A percentile compares a stretch with the other conserved stretches of the same genome.
These are phyloP conservation scores for Candida ficus DNA, from an alignment of 805 yeast species.

Conservation along the genomic window DNA sequence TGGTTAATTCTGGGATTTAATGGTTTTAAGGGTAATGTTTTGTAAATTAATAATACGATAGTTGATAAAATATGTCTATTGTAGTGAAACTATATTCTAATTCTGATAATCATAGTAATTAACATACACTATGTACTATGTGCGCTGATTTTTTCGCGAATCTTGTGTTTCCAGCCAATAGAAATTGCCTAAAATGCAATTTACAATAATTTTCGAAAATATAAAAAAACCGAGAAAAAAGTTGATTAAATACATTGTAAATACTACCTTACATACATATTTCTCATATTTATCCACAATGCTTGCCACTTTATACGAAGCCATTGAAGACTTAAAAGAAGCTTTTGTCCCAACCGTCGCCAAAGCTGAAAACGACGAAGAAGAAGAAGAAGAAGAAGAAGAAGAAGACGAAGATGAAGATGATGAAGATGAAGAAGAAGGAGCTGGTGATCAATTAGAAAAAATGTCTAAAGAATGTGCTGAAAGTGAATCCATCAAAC, in stretches of 20 bases:
- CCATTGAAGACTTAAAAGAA: slow-evolving; percentile 66
- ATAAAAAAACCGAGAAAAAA: slow-evolving; percentile 3
- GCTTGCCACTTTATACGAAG: slow-evolving; percentile 34
- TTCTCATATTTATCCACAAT: slow-evolving; percentile 17
- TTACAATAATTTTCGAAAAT: slow-evolving; percentile 11
- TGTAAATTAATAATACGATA: slow-evolving; percentile 11
- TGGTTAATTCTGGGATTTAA: neutral
- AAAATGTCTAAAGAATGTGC: slow-evolving; percentile 64
- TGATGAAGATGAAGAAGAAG: slow-evolving; percentile 68
- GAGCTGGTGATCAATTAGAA: slow-evolving; percentile 60
- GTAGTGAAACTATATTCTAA: too few species aligned
- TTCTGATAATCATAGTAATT: too few species aligned
- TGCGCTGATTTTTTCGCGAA: too few species aligned
- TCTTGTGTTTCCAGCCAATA: slow-evolving; percentile 15
- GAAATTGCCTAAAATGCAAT: slow-evolving; percentile 13
- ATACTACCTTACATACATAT: neutral
- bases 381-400: slow-evolving; percentile 26
- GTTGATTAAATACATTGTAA: neutral
- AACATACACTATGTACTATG: too few species aligned
- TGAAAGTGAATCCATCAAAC: slow-evolving; percentile 60
- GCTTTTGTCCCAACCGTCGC: slow-evolving; percentile 74
- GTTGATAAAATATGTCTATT: slow-evolving; percentile 1
- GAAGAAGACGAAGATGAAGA: slow-evolving; percentile 45
- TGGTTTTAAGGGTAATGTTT: neutral
- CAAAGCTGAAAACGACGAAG: slow-evolving; percentile 58